Base-by-base conservation (phyloP, 805 yeast genomes). In the Pichia scutulata region DNA sequence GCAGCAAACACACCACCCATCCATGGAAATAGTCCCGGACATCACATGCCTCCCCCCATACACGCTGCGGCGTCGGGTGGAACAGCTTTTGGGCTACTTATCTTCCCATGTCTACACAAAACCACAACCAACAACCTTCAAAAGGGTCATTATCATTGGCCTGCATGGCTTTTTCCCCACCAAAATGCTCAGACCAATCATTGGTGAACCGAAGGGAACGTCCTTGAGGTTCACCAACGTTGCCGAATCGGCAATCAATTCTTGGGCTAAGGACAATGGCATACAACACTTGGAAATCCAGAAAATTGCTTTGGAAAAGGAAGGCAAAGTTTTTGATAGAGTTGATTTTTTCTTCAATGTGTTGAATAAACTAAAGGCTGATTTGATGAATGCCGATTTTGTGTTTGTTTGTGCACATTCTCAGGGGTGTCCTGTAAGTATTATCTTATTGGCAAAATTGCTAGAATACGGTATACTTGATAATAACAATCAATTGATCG, bases 131-230 rank as follows among this genome's bases (percentile, higher is more conserved):
- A 52, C 58, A 4, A 25, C 18, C 1, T 57, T 78, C 49, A 77
- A 78, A 51, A 80, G 81, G 55, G 86, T 86, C 0, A 75, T 92
- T 28, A 84, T 93, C 36, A 80, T 92, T 52, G 99, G 99, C 0
- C 90, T 92, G 1, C 99, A 92, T 69, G 99, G 99, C 0, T 92
- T 90, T 61, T 92, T 93, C 70, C 99, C 99, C 0, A 86, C 89
- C 1, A 80, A 77, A 55, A 82, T 89, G 75, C 72, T 93, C 10
- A 70, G 99, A 47, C 89, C 96, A 0, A 61, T 92, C 16, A 82
- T 92, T 47, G 99, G 99, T 2, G 89, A 90, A 55, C 99, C 99
- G 4, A 93, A 95, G 21, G 99, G 99, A 0, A 92, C 99, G 0
- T 92, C 98, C 0, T 74, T 84, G 43, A 84, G 85, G 62, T 93